phyloP scores from a whole-genome alignment of 2,329 filamentous ascomycete species.

The Aspergillus fischeri region DNA sequence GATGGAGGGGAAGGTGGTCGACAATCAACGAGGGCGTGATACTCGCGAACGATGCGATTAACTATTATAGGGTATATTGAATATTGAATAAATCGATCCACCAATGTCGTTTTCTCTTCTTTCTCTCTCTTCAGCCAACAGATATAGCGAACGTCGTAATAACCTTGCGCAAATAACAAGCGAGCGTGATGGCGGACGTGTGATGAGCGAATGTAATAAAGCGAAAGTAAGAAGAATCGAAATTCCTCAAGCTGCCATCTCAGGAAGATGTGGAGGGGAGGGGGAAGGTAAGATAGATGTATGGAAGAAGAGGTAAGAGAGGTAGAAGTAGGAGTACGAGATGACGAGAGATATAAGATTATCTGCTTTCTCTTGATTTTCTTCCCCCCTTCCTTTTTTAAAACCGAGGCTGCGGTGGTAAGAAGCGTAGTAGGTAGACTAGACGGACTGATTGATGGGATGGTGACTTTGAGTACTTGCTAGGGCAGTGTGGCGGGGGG shows the following conservation, averaged over 20 bases:
- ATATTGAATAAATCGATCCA: not conserved
- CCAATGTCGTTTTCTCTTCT: conserved; percentile 6
- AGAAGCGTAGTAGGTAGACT: conserved; percentile 1
- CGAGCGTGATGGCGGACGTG: conserved; percentile 37
- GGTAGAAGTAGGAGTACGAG: conserved; percentile 9
- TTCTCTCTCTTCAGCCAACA: conserved; percentile 16
- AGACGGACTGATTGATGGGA: conserved; percentile 11
- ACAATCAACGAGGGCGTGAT: conserved; percentile 16
- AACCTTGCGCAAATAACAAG: conserved; percentile 32
- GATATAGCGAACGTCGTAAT: conserved; percentile 38
- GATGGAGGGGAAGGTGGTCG: conserved; percentile 13
- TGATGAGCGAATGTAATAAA: conserved; percentile 28
- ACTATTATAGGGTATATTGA: conserved; percentile 14
- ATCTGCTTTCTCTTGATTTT: conserved; percentile 3
- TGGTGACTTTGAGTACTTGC: not conserved
- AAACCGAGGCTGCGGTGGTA: conserved; percentile 11
- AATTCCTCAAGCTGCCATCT: conserved; percentile 30
- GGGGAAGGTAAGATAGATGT: conserved; percentile 7
- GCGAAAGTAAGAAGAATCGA: conserved; percentile 9
- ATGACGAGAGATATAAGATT: conserved; percentile 19
- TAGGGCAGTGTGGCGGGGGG: not conserved
- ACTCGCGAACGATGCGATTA: conserved; percentile 11
- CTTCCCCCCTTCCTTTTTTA: conserved; percentile 8
- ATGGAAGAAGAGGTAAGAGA: conserved; percentile 10
- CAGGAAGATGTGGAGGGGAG: conserved; percentile 12